Percentiles rank a stretch among this genome's conserved stretches.
Conservation (phyloP, 371 early-diverging fungal species). For the Mortierella sp. region DNA sequence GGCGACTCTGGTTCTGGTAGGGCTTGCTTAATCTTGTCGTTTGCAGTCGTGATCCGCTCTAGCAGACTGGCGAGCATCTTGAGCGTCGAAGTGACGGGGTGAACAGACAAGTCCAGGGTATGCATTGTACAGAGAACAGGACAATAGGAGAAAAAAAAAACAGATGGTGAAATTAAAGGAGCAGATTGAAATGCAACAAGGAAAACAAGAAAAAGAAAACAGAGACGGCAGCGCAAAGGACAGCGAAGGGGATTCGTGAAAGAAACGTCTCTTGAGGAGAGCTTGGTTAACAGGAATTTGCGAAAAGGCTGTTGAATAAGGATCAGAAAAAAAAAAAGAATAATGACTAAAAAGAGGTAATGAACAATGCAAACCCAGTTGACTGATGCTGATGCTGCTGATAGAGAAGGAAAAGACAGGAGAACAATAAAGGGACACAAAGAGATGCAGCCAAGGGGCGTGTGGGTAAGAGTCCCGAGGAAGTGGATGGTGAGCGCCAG, state of each 20-base stretch:
- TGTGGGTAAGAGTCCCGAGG: background rate
- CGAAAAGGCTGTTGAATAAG: background rate
- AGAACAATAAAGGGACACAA: background rate
- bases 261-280: no score
- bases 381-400: slow-evolving; percentile 4
- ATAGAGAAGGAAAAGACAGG: background rate
- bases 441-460: background rate
- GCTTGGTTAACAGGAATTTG: no score
- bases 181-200: background rate
- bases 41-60: slow-evolving; percentile 65
- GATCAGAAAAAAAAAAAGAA: background rate
- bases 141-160: background rate
- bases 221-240: background rate
- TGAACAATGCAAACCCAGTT: background rate
- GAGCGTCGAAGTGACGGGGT: slow-evolving; percentile 74
- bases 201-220: background rate
- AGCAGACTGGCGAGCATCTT: slow-evolving; percentile 71
- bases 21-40: slow-evolving; percentile 59
- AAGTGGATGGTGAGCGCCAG: background rate
- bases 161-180: background rate
- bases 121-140: slow-evolving; percentile 32
- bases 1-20: slow-evolving; percentile 52
- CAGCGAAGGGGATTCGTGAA: no score
- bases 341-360: background rate
- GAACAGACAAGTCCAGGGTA: slow-evolving; percentile 65